A percentile compares a stretch with the other conserved stretches of the same genome.
These are phyloP conservation scores for Ambrosiella xylebori DNA, from an alignment of 2,329 filamentous ascomycete species.

Conservation along the genomic window DNA sequence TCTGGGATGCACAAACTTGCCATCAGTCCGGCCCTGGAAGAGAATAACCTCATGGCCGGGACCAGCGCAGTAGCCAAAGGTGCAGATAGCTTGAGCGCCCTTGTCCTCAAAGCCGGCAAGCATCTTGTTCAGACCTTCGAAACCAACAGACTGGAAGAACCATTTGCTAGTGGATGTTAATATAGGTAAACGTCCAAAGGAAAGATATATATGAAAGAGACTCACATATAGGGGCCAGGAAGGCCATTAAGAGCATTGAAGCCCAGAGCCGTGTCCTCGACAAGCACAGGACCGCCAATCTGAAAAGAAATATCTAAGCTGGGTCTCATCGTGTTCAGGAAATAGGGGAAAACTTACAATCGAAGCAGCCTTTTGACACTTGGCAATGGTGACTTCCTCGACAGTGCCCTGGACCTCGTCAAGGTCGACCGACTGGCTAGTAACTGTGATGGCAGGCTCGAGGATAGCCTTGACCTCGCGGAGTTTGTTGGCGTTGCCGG, in stretches of 20 bases:
- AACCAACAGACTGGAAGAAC: constrained; percentile 73
- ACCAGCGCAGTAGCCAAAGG: constrained; percentile 79
- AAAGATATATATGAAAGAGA: constrained; percentile 15
- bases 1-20: constrained; percentile 70
- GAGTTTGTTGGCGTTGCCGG: constrained; percentile 89
- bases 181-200: not conserved
- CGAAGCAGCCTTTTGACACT: constrained; percentile 68
- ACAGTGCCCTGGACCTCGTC: constrained; percentile 83
- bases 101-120: constrained; percentile 81
- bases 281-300: constrained; percentile 74
- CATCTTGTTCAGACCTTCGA: constrained; percentile 74
- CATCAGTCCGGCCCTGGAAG: constrained; percentile 78
- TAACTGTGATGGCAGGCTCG: constrained; percentile 52
- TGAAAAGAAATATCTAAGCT: constrained; percentile 21
- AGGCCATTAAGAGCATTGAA: constrained; percentile 83
- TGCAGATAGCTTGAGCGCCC: constrained; percentile 82
- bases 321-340: not conserved
- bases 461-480: constrained; percentile 79
- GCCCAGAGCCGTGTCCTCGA: constrained; percentile 90
- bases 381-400: constrained; percentile 79
- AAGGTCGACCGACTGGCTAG: constrained; percentile 60
- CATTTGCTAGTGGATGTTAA: constrained; percentile 52
- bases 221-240: constrained; percentile 88
- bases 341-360: constrained; percentile 32
- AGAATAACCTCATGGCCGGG: constrained; percentile 70